A percentile compares a stretch with the other conserved stretches of the same genome.
Conservation (phyloP, 768 basidiomycete species). For the Basidioascus undulatus region DNA sequence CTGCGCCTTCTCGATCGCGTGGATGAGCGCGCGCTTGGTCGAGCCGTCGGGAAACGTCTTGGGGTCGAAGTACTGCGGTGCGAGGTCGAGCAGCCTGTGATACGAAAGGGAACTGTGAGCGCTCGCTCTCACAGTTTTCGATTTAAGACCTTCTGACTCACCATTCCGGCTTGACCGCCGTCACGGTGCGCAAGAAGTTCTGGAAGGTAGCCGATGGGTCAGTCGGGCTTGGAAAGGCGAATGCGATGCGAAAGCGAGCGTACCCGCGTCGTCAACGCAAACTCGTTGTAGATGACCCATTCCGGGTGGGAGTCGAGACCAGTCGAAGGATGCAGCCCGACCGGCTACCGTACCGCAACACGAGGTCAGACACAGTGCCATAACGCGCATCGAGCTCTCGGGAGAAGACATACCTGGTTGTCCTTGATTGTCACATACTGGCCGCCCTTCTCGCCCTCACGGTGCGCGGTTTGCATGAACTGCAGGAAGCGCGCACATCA, state of each 20-base stretch:
- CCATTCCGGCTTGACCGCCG: slow-evolving; percentile 73
- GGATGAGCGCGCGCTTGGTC: slow-evolving; percentile 38
- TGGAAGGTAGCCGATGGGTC: not conserved
- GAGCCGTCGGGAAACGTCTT: slow-evolving; percentile 39
- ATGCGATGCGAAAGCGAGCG: not conserved
- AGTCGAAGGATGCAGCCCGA: slow-evolving; percentile 61
- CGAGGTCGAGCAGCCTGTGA: slow-evolving; percentile 37
- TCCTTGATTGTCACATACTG: slow-evolving; percentile 83
- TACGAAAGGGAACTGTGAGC: not conserved
- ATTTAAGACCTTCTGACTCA: slow-evolving; percentile 17
- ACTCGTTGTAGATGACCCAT: slow-evolving; percentile 86
- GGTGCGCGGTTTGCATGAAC: slow-evolving; percentile 97
- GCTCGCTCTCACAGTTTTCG: too few species aligned
- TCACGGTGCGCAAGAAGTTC: slow-evolving; percentile 68
- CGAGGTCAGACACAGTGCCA: slow-evolving; percentile 8
- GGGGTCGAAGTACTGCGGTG: slow-evolving; percentile 44
- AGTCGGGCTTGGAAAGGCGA: not conserved
- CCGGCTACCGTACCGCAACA: slow-evolving; percentile 24
- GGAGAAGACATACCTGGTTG: slow-evolving; percentile 37
- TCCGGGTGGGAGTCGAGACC: slow-evolving; percentile 69
- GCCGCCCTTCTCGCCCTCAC: slow-evolving; percentile 62
- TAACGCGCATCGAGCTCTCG: not conserved
- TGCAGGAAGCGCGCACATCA: too few species aligned
- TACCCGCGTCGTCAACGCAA: slow-evolving; percentile 69
- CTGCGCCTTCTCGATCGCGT: slow-evolving; percentile 29